Conservation (phyloP, 2,329 filamentous ascomycete species). For the Plenodomus biglobosus region DNA sequence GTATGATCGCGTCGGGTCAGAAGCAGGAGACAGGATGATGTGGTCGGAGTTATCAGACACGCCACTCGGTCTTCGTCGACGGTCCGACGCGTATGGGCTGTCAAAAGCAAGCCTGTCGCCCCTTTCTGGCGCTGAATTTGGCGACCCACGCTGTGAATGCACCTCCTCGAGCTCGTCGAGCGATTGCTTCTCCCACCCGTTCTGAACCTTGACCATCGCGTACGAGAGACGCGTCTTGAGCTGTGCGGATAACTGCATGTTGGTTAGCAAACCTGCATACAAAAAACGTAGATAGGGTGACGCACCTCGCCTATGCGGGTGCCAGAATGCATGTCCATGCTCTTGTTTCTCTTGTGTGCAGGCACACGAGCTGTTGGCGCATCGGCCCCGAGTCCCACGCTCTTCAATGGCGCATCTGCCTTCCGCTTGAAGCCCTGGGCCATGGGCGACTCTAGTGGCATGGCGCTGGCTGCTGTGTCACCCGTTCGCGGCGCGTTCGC, state of each 20-base stretch:
- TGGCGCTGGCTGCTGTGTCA: constrained; percentile 44
- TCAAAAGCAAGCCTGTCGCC: constrained; percentile 33
- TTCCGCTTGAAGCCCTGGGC: constrained; percentile 68
- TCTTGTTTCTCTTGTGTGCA: constrained; percentile 71
- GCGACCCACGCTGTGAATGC: constrained; percentile 69
- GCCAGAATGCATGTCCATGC: constrained; percentile 66
- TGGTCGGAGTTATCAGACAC: constrained; percentile 42
- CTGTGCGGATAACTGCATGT: constrained; percentile 68
- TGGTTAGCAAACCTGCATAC: constrained; percentile 26
- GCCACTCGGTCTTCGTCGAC: constrained; percentile 39
- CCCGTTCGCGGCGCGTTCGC: constrained; percentile 30
- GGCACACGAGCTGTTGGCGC: constrained; percentile 19
- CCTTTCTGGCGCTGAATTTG: constrained; percentile 58
- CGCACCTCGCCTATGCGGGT: constrained; percentile 74
- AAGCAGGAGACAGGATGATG: constrained; percentile 39
- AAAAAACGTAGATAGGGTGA: constrained; percentile 17
- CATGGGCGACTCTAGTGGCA: constrained; percentile 44
- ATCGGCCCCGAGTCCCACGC: constrained; percentile 24
- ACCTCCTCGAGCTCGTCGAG: constrained; percentile 77
- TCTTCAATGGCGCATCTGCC: constrained; percentile 70
- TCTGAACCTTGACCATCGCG: constrained; percentile 86
- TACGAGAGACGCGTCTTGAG: constrained; percentile 84
- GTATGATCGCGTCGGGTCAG: constrained; percentile 27
- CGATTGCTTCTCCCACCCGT: constrained; percentile 80
- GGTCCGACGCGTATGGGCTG: constrained; percentile 31